Evolutionary conservation across 257 asterid genomes (phyloP), one percentile per base, ranked within the genome.

Genomic region (Solanum ossicruentum): DNA sequence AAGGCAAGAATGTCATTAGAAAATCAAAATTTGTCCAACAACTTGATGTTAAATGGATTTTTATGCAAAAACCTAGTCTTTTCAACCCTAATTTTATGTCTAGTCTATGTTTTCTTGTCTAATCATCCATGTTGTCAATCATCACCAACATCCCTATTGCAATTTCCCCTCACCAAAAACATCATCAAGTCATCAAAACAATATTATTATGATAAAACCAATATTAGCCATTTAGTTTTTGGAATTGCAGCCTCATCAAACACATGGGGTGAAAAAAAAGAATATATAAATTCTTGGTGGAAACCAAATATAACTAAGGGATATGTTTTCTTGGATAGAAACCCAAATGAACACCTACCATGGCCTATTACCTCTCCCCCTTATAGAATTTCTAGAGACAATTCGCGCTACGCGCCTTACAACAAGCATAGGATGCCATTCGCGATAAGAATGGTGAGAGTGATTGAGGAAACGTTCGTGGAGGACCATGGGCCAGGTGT

Each of bases 71-170:
- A 84, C 70, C 78, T 90, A 21, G 81, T 88, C 4, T 52, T 88
- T 23, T 26, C 86, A 43, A 84, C 86, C 7, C 60, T 90, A 12
- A 15, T 89, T 67, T 83, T 88, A 3, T 89, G 81, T 69, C 26
- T 87, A n/a, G 41, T 82, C 66, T 89, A 85, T 72, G 23, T 85
- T 18, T 84, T 70, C 36, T 58, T 90, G 71, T 84, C 90, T 43
- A 88, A 84, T 60, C 88, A 88, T 80, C 90, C 90, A 3, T 87
- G 84, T n/a, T 88, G 89, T 26, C 89, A 90, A 45, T 16, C 92
- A 36, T 16, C 92, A 56, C 12, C 92, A 56, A 12, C 73, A 20
- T 49, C 89, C 83, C 84, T 72, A 18, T 75, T 6, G 86, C 85
- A 9, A 57, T 79, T 82, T 4, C 0, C 3, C 13, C 51, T 2